Base-by-base conservation (phyloP, 2,329 filamentous ascomycete genomes). In the Bertia moriformis region DNA sequence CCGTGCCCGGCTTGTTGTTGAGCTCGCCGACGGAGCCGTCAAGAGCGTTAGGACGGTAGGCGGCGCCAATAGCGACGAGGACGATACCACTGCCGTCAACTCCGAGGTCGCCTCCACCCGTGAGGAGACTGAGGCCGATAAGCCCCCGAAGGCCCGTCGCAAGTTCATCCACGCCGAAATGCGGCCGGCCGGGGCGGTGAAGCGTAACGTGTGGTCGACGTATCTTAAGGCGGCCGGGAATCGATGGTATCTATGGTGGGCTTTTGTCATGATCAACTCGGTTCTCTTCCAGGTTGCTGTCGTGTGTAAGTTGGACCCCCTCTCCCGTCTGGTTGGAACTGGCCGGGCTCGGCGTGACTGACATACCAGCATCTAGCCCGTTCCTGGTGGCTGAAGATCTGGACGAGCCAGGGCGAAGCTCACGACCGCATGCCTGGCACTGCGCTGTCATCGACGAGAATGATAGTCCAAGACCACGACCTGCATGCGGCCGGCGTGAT, bases 121-220 rank as follows among this genome's bases (percentile, higher is more conserved):
- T 20, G 55, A 57, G 15, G 48, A 47, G 19, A 43, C 49, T 3
- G 46, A 49, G 32, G 51, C 49, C 14, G 45, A 51, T 20, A 48
- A 41, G 13, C 52, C 50, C 24, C 52, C 52, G 22, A 61, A 57
- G 41, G 45, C 57, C 1, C 45, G 49, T 7, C 68, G 63, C 45
- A 71, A 71, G 46, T 75, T 75, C 41, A 62, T 67, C 3, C 63
- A 71, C 45, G 70, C 72, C 14, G 71, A 76, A 47, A 58, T 54
- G 10, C 59, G 66, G 44, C 68, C 71, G 47, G 60, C 56, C 4
- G 71, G 71, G 2, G 56, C 63, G 10, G 61, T 75, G 17, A 66
- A 65, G 36, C 53, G 59, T 35, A 47, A 48, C 1, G 59, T 74
- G 12, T 76, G 74, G 37, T 48, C 54, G 14, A 54, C 59, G 10